Percentiles rank a stretch among this genome's conserved stretches.
phyloP scores from a whole-genome alignment of 306 rosid species.

The Begonia masoniana region DNA sequence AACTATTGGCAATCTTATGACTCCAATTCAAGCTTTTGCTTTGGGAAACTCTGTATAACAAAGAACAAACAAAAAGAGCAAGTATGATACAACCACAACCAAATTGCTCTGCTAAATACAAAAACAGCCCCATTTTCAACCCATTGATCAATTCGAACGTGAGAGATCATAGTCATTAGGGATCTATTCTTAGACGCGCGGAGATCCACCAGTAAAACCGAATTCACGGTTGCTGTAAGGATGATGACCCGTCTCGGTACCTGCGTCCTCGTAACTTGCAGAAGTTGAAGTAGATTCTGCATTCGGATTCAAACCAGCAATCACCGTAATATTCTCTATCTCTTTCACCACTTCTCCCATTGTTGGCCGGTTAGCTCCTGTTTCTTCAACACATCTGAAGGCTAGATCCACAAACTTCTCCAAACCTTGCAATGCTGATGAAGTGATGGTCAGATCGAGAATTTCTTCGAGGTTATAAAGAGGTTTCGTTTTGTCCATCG shows the following conservation, averaged over 20 bases:
- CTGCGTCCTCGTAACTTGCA: slow-evolving; percentile 21
- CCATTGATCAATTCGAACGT: too few species aligned
- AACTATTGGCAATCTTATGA: too few species aligned
- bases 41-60: too few species aligned
- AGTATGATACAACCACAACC: too few species aligned
- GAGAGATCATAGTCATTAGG: background rate
- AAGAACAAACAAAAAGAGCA: too few species aligned
- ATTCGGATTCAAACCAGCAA: slow-evolving; percentile 34
- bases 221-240: slow-evolving; percentile 20
- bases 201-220: slow-evolving; percentile 28
- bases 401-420: slow-evolving; percentile 48
- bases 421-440: slow-evolving; percentile 28
- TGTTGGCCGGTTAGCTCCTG: slow-evolving; percentile 40
- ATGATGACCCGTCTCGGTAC: slow-evolving; percentile 9
- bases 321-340: slow-evolving; percentile 34
- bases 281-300: slow-evolving; percentile 37
- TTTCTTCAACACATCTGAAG: slow-evolving; percentile 51
- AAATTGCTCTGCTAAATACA: too few species aligned
- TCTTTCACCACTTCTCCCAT: slow-evolving; percentile 71
- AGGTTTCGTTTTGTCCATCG: slow-evolving; percentile 43
- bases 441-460: slow-evolving; percentile 32
- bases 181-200: background rate
- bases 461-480: slow-evolving; percentile 23
- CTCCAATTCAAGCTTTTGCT: too few species aligned
- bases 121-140: too few species aligned